A percentile compares a stretch with the other conserved stretches of the same genome.
These are phyloP conservation scores for Diplosphaera chodatii DNA, from an alignment of 139 green algal genomes.

Conservation along the genomic window DNA sequence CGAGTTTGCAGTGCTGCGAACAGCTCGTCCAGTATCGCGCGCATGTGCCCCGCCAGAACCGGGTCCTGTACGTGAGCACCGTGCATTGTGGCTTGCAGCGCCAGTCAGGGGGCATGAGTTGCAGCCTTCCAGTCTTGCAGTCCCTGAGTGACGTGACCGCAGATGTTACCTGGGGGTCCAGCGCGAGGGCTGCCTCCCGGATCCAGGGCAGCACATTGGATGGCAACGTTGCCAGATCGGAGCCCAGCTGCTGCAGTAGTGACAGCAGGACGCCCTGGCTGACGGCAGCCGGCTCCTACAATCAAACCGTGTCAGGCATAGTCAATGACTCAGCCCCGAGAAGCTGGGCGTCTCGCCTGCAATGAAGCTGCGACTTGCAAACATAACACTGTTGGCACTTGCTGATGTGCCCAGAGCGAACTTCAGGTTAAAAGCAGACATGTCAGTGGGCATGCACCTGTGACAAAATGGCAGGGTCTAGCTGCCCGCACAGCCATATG, in stretches of 20 bases:
- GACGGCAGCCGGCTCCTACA: slow-evolving; percentile 31
- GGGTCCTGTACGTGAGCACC: neutral
- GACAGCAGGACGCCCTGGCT: slow-evolving; percentile 67
- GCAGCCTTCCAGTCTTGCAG: too few species aligned
- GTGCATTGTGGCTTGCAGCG: too few species aligned
- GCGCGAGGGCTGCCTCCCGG: slow-evolving; percentile 37
- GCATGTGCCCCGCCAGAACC: slow-evolving; percentile 12
- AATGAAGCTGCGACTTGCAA: too few species aligned
- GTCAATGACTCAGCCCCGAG: too few species aligned
- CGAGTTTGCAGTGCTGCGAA: slow-evolving; percentile 23
- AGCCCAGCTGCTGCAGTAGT: slow-evolving; percentile 71
- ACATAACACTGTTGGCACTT: too few species aligned
- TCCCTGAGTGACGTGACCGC: too few species aligned
- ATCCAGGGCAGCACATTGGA: slow-evolving; percentile 57
- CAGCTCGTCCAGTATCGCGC: slow-evolving; percentile 35
- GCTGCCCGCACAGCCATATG: slow-evolving; percentile 67
- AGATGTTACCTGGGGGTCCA: slow-evolving; percentile 60
- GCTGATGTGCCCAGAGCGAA: too few species aligned
- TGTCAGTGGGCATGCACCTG: too few species aligned
- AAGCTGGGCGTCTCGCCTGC: too few species aligned
- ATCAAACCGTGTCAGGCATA: too few species aligned
- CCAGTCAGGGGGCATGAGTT: too few species aligned
- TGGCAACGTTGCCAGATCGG: slow-evolving; percentile 40
- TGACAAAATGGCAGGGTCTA: slow-evolving; percentile 10
- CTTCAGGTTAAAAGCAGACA: too few species aligned